Percentiles rank a stretch among this genome's conserved stretches.
Conservation (phyloP, 1,284 basidiomycete species). For the Hortiboletus rubellus region DNA sequence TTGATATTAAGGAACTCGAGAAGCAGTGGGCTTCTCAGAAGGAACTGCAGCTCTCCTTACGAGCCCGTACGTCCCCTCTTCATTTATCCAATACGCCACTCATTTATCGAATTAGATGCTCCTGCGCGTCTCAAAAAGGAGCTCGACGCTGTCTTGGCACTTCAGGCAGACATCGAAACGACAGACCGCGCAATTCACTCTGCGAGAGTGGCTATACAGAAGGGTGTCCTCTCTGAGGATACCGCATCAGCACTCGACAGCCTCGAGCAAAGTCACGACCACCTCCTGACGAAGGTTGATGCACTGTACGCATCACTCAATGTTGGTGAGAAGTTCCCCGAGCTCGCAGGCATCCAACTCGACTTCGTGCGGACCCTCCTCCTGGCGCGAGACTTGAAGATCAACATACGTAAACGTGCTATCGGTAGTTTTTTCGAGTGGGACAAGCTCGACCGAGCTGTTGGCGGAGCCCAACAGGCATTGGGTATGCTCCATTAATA, state of each 20-base stretch:
- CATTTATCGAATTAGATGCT: slow-evolving; percentile 29
- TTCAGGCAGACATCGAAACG: slow-evolving; percentile 37
- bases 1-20: neutral
- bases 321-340: slow-evolving; percentile 34
- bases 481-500: slow-evolving; percentile 28
- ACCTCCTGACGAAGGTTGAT: slow-evolving; percentile 27
- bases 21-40: slow-evolving; percentile 31
- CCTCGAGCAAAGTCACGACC: slow-evolving; percentile 21
- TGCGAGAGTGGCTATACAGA: slow-evolving; percentile 11
- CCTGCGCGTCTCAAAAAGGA: slow-evolving; percentile 37
- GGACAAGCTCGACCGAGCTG: slow-evolving; percentile 38
- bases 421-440: slow-evolving; percentile 42
- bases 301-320: slow-evolving; percentile 39
- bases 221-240: neutral
- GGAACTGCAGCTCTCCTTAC: neutral
- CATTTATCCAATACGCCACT: neutral
- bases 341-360: slow-evolving; percentile 30
- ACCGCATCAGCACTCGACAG: slow-evolving; percentile 9
- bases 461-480: slow-evolving; percentile 28
- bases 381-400: slow-evolving; percentile 39
- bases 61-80: neutral
- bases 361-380: slow-evolving; percentile 38
- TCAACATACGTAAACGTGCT: slow-evolving; percentile 38
- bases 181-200: slow-evolving; percentile 26
- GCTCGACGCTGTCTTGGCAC: slow-evolving; percentile 34